Evolutionary conservation across 2,329 filamentous ascomycete species (phyloP).

Genomic region (Onygenales sp.): DNA sequence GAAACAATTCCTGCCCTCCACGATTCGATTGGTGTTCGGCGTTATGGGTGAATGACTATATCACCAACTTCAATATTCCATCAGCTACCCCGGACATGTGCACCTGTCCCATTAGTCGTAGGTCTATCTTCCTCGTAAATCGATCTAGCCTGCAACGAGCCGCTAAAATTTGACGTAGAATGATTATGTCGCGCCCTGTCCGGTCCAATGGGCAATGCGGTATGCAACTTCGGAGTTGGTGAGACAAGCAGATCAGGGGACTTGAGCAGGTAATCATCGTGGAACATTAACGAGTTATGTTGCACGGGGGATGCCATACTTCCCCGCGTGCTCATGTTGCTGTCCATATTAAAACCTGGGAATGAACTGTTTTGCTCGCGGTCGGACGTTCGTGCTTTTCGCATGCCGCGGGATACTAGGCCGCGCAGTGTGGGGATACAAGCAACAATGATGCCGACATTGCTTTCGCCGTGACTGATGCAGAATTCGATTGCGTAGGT

Average conservation of each 20-base stretch:
- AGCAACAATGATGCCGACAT: conserved; percentile 32
- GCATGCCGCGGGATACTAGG: conserved; percentile 31
- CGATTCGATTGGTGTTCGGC: too few species aligned
- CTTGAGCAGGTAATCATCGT: background rate
- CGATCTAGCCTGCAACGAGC: background rate
- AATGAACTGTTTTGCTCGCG: background rate
- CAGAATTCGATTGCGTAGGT: conserved; percentile 33
- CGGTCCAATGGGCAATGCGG: background rate
- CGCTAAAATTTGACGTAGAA: background rate
- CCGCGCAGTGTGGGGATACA: conserved; percentile 32
- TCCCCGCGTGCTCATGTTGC: background rate
- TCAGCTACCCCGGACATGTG: too few species aligned
- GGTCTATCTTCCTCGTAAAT: background rate
- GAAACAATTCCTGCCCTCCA: too few species aligned
- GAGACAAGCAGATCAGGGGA: background rate
- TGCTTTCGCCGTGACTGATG: conserved; percentile 33
- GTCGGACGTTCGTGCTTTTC: background rate
- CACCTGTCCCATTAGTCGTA: too few species aligned
- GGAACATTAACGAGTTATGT: background rate
- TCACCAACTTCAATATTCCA: too few species aligned
- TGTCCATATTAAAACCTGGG: background rate
- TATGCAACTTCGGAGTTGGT: background rate
- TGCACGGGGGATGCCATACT: background rate
- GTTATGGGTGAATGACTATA: too few species aligned
- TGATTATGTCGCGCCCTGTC: background rate